These are phyloP conservation scores for Leccinum disarticulatum DNA, from an alignment of 768 basidiomycete species.

Conservation along the genomic window DNA sequence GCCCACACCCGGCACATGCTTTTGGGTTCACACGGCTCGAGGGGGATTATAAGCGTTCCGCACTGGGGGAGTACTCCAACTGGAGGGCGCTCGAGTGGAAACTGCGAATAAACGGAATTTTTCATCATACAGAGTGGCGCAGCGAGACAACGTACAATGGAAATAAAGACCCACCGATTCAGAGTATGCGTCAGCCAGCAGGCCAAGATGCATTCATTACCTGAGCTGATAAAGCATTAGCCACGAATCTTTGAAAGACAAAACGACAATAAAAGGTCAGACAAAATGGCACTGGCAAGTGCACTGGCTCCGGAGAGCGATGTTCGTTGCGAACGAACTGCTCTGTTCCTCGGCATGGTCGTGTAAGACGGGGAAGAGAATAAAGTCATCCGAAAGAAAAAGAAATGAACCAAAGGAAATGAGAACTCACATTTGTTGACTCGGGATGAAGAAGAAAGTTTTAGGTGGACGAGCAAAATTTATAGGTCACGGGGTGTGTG, in stretches of 20 bases:
- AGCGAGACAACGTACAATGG: constrained; percentile 10
- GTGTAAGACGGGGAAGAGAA: constrained; percentile 93
- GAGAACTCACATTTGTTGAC: constrained; percentile 14
- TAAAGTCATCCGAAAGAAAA: constrained; percentile 56
- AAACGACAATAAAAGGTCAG: constrained; percentile 45
- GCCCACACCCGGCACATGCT: constrained; percentile 63
- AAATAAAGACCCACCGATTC: constrained; percentile 26
- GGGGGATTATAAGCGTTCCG: constrained; percentile 73
- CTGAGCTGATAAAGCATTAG: constrained; percentile 20
- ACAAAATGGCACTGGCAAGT: constrained; percentile 90
- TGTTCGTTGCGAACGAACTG: constrained; percentile 75
- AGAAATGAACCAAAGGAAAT: background rate
- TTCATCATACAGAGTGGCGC: constrained; percentile 49
- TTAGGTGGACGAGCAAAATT: constrained; percentile 17
- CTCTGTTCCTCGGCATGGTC: constrained; percentile 87
- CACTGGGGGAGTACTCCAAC: constrained; percentile 70
- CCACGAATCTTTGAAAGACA: background rate
- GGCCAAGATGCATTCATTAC: background rate
- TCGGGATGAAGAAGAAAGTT: background rate
- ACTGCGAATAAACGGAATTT: constrained; percentile 79
- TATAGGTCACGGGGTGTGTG: constrained; percentile 29
- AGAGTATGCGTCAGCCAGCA: background rate
- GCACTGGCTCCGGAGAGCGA: constrained; percentile 63
- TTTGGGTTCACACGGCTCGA: constrained; percentile 68
- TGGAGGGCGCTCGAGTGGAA: constrained; percentile 76